These are phyloP conservation scores for Pythium chondricola DNA, from an alignment of 352 stramenopile genomes.

Conservation along the genomic window DNA sequence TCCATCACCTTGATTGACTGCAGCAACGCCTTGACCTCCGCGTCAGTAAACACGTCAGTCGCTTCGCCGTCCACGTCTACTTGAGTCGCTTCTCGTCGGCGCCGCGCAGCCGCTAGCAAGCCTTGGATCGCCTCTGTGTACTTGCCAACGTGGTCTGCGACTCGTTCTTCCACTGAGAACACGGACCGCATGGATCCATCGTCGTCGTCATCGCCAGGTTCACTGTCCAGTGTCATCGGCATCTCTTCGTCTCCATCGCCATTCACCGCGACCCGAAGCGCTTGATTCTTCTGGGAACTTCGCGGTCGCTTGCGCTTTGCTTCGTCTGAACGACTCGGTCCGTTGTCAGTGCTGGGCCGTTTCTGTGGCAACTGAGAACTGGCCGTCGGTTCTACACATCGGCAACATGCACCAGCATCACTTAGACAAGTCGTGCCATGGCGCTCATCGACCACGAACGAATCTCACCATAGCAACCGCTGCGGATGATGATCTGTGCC, in stretches of 20 bases:
- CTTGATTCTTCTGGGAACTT: constrained; percentile 6
- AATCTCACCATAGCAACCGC: constrained; percentile 42
- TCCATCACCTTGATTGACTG: constrained; percentile 65
- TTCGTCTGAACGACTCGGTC: not conserved
- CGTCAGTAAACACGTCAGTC: constrained; percentile 34
- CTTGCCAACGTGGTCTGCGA: constrained; percentile 57
- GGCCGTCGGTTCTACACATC: not conserved
- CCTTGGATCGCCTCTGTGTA: constrained; percentile 46
- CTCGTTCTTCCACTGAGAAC: constrained; percentile 46
- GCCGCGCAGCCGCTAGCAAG: constrained; percentile 30
- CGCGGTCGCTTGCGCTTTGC: constrained; percentile 16
- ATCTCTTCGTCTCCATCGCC: constrained; percentile 5
- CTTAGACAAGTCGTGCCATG: not conserved
- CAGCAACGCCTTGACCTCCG: constrained; percentile 57
- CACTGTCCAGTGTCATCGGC: constrained; percentile 16
- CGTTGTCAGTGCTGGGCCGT: not conserved
- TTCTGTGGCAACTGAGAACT: not conserved
- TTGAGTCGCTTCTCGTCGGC: constrained; percentile 24
- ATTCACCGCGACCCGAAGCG: constrained; percentile 5
- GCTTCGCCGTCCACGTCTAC: constrained; percentile 22
- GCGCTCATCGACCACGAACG: not conserved
- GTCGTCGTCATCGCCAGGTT: constrained; percentile 15
- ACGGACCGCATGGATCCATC: constrained; percentile 24
- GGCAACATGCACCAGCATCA: not conserved
- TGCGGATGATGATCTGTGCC: constrained; percentile 45